These are phyloP conservation scores for Phanerochaete sordida DNA, from an alignment of 768 basidiomycete genomes.

Conservation along the genomic window DNA sequence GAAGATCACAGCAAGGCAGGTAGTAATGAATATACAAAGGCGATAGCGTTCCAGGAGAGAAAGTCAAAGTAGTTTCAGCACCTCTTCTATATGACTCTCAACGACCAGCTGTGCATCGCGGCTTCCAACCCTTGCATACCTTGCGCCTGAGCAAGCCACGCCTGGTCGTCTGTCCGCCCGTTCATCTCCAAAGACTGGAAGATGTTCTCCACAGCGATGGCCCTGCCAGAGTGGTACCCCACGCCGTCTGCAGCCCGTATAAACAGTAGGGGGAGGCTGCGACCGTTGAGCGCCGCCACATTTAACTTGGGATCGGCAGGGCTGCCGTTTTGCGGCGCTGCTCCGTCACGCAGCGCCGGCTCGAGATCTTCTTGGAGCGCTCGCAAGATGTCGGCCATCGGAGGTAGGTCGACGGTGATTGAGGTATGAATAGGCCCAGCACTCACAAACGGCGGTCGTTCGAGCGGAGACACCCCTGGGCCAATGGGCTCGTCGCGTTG, in stretches of 20 bases:
- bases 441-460: constrained; percentile 36
- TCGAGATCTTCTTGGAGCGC: constrained; percentile 71
- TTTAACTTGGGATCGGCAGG: constrained; percentile 10
- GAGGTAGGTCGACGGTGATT: constrained; percentile 84
- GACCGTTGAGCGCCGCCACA: constrained; percentile 56
- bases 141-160: constrained; percentile 18
- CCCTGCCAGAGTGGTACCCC: constrained; percentile 85
- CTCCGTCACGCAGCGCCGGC: constrained; percentile 39
- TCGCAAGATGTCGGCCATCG: constrained; percentile 69
- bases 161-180: constrained; percentile 39
- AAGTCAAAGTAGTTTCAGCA: neutral
- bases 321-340: constrained; percentile 13
- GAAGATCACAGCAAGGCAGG: neutral
- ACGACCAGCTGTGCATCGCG: constrained; percentile 72
- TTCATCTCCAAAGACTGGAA: constrained; percentile 66
- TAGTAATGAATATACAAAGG: neutral
- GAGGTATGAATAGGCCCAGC: constrained; percentile 66
- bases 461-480: neutral
- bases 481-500: constrained; percentile 8
- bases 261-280: constrained; percentile 75
- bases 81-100: constrained; percentile 64
- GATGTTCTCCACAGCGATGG: constrained; percentile 78
- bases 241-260: constrained; percentile 82
- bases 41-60: neutral
- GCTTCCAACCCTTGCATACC: constrained; percentile 41